Conservation (phyloP, 2,329 filamentous ascomycete species). For the Mollisiaceae sp. region DNA sequence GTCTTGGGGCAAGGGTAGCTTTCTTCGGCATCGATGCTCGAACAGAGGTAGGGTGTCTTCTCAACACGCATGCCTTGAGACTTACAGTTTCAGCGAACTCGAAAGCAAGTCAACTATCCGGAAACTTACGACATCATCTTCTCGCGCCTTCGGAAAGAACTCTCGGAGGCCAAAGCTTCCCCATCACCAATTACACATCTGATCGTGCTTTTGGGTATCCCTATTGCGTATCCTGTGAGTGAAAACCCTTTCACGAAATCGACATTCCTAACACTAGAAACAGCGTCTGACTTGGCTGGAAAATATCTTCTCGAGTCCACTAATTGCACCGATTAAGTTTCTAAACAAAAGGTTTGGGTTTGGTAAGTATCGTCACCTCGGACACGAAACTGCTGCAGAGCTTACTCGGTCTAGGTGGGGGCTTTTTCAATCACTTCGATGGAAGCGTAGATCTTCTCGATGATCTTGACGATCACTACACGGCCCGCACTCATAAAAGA, state of each 20-base stretch:
- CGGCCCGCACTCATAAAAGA: conserved; percentile 86
- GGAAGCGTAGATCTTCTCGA: conserved; percentile 92
- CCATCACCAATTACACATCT: conserved; percentile 86
- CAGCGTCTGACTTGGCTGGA: conserved; percentile 93
- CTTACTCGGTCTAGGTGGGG: conserved; percentile 58
- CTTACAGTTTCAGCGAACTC: conserved; percentile 62
- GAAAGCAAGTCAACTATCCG: conserved; percentile 93
- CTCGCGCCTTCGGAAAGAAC: conserved; percentile 73
- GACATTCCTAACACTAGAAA: conserved; percentile 15
- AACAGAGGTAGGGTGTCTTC: conserved; percentile 63
- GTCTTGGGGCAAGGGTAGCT: conserved; percentile 80
- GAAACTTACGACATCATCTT: conserved; percentile 89
- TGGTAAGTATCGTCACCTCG: conserved; percentile 46
- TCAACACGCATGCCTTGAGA: conserved; percentile 38
- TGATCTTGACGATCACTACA: conserved; percentile 95
- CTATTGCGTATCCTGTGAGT: conserved; percentile 78
- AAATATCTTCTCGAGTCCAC: conserved; percentile 83
- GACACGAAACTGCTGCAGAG: background rate
- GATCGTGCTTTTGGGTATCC: conserved; percentile 85
- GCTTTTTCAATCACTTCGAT: conserved; percentile 92
- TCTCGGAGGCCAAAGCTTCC: conserved; percentile 66
- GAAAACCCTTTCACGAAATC: conserved; percentile 24
- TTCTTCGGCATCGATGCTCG: conserved; percentile 91
- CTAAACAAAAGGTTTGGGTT: conserved; percentile 90
- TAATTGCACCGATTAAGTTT: conserved; percentile 88